These are phyloP conservation scores for Talaromyces sp. DNA, from an alignment of 2,329 filamentous ascomycete genomes.

Conservation along the genomic window DNA sequence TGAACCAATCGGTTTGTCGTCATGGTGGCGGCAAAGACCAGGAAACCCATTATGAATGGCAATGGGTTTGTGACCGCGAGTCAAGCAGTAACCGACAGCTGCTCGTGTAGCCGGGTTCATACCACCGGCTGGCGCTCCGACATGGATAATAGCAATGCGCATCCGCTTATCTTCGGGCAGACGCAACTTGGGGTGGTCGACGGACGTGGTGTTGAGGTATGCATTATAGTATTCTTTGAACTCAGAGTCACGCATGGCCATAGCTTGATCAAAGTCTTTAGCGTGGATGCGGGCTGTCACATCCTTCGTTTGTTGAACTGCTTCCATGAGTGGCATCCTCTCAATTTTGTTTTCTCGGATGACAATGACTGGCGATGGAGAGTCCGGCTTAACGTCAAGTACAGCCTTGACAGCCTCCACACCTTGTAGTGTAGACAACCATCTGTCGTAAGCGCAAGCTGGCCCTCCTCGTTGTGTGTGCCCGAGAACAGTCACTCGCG, in stretches of 20 bases:
- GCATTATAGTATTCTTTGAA: constrained; percentile 90
- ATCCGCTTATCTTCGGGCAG: constrained; percentile 76
- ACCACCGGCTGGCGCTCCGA: constrained; percentile 91
- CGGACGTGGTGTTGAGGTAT: constrained; percentile 86
- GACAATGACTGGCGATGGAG: constrained; percentile 89
- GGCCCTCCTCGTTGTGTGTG: constrained; percentile 96
- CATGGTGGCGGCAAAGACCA: constrained; percentile 85
- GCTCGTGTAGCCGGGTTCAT: constrained; percentile 97
- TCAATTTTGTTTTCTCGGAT: constrained; percentile 98
- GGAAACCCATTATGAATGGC: constrained; percentile 97
- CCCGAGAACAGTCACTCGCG: constrained; percentile 87
- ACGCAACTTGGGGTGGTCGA: constrained; percentile 65
- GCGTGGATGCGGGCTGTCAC: constrained; percentile 77
- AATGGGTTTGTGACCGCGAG: constrained; percentile 85
- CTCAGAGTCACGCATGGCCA: constrained; percentile 84
- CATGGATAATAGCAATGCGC: constrained; percentile 93
- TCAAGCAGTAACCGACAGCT: constrained; percentile 87
- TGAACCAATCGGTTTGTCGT: constrained; percentile 73
- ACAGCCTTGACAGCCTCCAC: constrained; percentile 92
- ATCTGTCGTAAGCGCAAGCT: constrained; percentile 90
- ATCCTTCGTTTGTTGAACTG: constrained; percentile 79
- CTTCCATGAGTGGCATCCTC: constrained; percentile 81
- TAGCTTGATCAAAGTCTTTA: constrained; percentile 83
- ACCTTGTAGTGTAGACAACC: constrained; percentile 87
- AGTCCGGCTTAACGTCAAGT: constrained; percentile 81